Evolutionary conservation across 371 early-diverging fungal genomes (phyloP), one percentile per base, ranked within the genome.

Genomic region (Saksenaea vasiformis): DNA sequence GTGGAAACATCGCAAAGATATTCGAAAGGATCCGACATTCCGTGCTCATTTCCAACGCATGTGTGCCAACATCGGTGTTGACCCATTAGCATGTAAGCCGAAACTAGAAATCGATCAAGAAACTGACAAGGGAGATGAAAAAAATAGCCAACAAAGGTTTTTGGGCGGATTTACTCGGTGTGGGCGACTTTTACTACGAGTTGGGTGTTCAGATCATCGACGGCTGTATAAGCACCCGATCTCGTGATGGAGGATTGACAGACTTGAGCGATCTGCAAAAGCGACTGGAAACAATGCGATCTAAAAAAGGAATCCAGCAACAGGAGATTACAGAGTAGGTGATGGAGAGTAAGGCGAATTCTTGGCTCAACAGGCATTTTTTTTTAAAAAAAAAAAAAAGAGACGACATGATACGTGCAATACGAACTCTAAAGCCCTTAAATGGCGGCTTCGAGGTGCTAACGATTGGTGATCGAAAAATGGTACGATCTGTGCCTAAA

Each of bases 131-230:
- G 31, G 9, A 1, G 36, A 5, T 19, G 43, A 19, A 35, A 0
- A 14, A 14, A 15, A 38, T 55, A 92, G 94, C 97, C 24, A 94
- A 94, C 66, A 98, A 98, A 74, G 95, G 96, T 27, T 93, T 93
- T 66, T 95, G 96, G 95, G 88, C 94, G 0, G 95, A 95, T 61
- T 73, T 97, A 19, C 78, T 98, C 5, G 98, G 98, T 0, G 90
- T 97, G 0, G 95, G 98, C n/a, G 98, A 98, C 70, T 98, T 97
- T 76, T 98, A 98, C 74, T 96, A 95, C 68, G 97, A 97, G 57
- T 83, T 98, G 5, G 95, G 91, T 1, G 89, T 98, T 19, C 97
- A 96, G 67, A 90, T 95, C 43, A 90, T 93, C 27, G 95, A 96
- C 62, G 85, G 90, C 0, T 98, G 97, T 62, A 81, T 96, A 22